A percentile compares a stretch with the other conserved stretches of the same genome.
Conservation (phyloP, 139 green algal genomes). For the Tetradesmus obliquus region DNA sequence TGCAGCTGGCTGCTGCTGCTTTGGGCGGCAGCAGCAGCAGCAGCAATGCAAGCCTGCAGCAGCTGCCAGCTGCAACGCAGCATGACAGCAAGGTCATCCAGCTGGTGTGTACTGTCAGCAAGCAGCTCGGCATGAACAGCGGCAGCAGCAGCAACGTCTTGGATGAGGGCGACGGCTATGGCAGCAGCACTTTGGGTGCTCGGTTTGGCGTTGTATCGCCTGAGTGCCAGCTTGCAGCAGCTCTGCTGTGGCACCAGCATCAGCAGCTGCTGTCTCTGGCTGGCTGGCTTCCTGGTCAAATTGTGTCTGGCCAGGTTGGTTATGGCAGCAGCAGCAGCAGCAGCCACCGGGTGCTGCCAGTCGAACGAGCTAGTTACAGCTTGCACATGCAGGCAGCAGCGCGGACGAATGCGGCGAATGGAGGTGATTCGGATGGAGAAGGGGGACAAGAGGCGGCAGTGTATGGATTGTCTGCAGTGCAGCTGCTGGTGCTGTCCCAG, state of each 20-base stretch:
- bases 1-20: conserved; percentile 18
- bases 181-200: neutral
- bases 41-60: neutral
- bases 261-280: neutral
- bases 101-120: neutral
- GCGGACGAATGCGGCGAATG: neutral
- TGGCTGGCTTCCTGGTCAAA: neutral
- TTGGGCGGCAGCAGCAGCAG: neutral
- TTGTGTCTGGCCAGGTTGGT: neutral
- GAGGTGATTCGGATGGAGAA: neutral
- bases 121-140: neutral
- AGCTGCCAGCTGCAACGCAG: neutral
- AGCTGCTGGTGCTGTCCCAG: conserved; percentile 6
- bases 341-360: neutral
- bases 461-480: neutral
- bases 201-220: neutral
- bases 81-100: neutral
- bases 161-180: too few species aligned
- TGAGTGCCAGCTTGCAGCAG: neutral
- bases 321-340: neutral
- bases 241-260: conserved; percentile 14
- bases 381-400: neutral
- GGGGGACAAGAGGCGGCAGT: neutral
- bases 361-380: neutral
- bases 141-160: neutral